Evolutionary conservation across 495 filamentous ascomycete genomes (phyloP).

Genomic region (Aspergillus nanangensis): DNA sequence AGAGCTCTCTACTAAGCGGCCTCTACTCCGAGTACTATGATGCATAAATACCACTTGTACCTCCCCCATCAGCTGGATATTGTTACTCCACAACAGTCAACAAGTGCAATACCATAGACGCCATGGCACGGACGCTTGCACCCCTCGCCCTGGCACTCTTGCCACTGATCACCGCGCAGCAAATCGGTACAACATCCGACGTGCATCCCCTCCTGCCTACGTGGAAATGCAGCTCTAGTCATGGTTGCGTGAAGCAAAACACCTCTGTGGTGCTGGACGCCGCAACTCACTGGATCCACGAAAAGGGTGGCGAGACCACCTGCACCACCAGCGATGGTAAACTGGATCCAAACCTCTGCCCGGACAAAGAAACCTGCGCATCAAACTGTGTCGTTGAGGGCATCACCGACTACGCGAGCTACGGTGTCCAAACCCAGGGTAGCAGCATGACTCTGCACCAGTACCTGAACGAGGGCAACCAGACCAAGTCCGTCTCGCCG

Average conservation of each 20-base stretch:
- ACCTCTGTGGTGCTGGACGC: slow-evolving; percentile 39
- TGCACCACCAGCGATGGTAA: slow-evolving; percentile 34
- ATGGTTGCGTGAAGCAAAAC: slow-evolving; percentile 32
- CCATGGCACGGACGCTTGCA: slow-evolving; percentile 1
- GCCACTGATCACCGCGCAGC: slow-evolving; percentile 17
- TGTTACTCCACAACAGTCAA: no score
- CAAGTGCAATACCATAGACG: no score
- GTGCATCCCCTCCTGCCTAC: slow-evolving; percentile 30
- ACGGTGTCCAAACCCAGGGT: slow-evolving; percentile 44
- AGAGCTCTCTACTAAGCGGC: no score
- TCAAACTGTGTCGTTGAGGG: slow-evolving; percentile 50
- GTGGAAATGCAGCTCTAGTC: slow-evolving; percentile 32
- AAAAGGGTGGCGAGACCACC: slow-evolving; percentile 25
- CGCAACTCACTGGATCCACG: slow-evolving; percentile 41
- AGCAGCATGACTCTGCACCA: slow-evolving; percentile 37
- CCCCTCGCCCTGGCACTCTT: slow-evolving; percentile 8
- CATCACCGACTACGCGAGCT: slow-evolving; percentile 37
- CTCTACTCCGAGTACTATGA: no score
- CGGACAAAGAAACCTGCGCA: slow-evolving; percentile 39
- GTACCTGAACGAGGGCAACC: slow-evolving; percentile 25
- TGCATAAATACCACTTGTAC: no score
- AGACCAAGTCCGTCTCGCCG: slow-evolving; percentile 40
- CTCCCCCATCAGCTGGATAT: no score
- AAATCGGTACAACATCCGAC: slow-evolving; percentile 25
- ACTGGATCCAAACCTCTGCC: slow-evolving; percentile 42